Evolutionary conservation across 192 early-diverging fungal species (phyloP).

Genomic region (Spizellomyces sp.): DNA sequence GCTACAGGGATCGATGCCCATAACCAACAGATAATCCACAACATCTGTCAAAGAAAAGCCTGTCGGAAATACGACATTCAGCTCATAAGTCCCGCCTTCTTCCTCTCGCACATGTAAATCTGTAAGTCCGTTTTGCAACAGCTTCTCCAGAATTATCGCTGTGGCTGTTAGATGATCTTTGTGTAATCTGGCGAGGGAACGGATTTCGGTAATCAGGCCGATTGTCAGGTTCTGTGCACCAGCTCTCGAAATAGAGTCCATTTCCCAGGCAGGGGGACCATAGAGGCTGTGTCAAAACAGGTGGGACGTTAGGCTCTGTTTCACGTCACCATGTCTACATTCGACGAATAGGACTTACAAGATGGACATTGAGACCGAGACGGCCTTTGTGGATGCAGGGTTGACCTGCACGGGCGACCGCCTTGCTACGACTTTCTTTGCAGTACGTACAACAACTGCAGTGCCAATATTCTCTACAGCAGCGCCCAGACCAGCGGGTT

Average conservation of each 20-base stretch:
- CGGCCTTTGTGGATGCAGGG: not conserved
- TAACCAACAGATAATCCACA: constrained; percentile 20
- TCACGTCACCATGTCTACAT: not conserved
- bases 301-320: not conserved
- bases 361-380: constrained; percentile 15
- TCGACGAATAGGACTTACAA: constrained; percentile 15
- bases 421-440: not conserved
- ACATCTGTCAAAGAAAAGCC: not conserved
- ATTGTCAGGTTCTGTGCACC: not conserved
- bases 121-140: not conserved
- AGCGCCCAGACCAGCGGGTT: not conserved
- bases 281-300: constrained; percentile 5
- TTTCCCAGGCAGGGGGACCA: constrained; percentile 33
- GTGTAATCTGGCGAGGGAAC: constrained; percentile 11
- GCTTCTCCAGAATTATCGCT: constrained; percentile 16
- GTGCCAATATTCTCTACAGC: not conserved
- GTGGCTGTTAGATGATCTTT: constrained; percentile 11
- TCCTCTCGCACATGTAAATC: constrained; percentile 14
- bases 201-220: constrained; percentile 14
- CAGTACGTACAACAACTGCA: not conserved
- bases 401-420: not conserved
- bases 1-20: constrained; percentile 31
- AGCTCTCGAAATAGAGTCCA: constrained; percentile 7
- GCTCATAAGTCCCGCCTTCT: constrained; percentile 22
- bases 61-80: constrained; percentile 9